Evolutionary conservation across 148 eudicot genomes (phyloP).

Genomic region (Bassia scoparia): DNA sequence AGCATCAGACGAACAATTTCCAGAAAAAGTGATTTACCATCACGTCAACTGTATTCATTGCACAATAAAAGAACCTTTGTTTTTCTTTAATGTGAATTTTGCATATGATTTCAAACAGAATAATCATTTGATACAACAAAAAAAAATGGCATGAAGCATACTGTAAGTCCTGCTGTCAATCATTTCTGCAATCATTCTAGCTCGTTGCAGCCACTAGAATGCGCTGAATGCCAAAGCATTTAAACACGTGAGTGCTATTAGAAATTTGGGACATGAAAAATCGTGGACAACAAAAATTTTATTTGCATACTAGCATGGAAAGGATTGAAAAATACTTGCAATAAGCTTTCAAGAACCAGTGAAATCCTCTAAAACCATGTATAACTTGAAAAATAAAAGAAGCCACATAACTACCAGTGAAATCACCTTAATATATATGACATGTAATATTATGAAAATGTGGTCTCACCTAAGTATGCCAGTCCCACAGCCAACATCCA

Average conservation of each 20-base stretch:
- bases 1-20: background rate
- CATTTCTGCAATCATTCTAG: too few species aligned
- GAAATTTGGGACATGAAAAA: too few species aligned
- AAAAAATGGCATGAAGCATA: too few species aligned
- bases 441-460: conserved; percentile 3
- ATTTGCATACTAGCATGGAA: too few species aligned
- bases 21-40: background rate
- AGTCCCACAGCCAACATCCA: conserved; percentile 98
- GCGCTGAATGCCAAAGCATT: too few species aligned
- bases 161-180: too few species aligned
- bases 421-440: background rate
- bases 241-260: too few species aligned
- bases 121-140: too few species aligned
- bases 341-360: background rate
- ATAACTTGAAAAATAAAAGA: conserved; percentile 2
- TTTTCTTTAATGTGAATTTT: too few species aligned
- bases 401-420: background rate
- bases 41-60: background rate
- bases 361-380: background rate
- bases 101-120: too few species aligned
- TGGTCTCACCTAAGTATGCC: conserved; percentile 79
- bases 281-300: too few species aligned
- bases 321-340: background rate
- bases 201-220: too few species aligned
- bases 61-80: background rate